Conservation (phyloP, 1,284 basidiomycete species). For the Volvariella volvacea region DNA sequence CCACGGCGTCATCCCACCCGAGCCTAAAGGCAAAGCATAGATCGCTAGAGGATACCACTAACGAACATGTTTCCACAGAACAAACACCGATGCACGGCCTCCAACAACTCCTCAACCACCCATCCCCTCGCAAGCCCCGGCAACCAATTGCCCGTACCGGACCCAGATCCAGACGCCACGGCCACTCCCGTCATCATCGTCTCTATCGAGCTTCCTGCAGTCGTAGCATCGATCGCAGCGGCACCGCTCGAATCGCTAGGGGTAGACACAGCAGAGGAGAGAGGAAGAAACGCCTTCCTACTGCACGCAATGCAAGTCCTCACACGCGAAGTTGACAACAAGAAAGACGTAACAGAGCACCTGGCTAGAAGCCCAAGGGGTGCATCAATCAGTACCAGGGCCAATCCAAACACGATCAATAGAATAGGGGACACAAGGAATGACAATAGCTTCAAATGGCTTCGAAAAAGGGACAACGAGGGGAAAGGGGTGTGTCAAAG, state of each 20-base stretch:
- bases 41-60: no score
- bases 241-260: no score
- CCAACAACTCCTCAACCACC: conserved; percentile 57
- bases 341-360: conserved; percentile 67
- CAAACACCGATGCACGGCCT: conserved; percentile 56
- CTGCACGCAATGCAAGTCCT: conserved; percentile 67
- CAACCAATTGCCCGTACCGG: conserved; percentile 20
- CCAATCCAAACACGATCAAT: no score
- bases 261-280: conserved; percentile 23
- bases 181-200: no score
- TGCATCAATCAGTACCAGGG: conserved; percentile 6
- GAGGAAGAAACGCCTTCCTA: conserved; percentile 60
- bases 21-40: no score
- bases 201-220: no score
- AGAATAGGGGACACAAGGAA: no score
- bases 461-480: no score
- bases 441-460: no score
- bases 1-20: no score
- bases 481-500: no score
- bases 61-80: conserved; percentile 68
- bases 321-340: conserved; percentile 59
- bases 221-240: no score
- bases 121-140: conserved; percentile 47
- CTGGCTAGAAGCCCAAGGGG: conserved; percentile 35
- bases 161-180: conserved; percentile 13